These are phyloP conservation scores for Desmodesmus armatus DNA, from an alignment of 139 green algal genomes.

Conservation along the genomic window DNA sequence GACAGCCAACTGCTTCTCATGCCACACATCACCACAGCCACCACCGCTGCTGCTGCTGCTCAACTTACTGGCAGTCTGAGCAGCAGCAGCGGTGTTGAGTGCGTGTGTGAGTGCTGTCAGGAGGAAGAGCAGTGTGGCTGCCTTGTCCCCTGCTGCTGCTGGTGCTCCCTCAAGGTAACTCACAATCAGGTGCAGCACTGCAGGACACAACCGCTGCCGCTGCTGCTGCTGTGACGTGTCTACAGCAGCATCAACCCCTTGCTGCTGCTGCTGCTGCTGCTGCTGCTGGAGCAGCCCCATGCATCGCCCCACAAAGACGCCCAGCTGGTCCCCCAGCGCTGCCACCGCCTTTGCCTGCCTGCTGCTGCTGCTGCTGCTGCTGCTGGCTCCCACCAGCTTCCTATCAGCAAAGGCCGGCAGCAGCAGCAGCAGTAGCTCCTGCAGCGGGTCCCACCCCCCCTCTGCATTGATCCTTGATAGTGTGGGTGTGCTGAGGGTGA, in stretches of 20 bases:
- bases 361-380: constrained; percentile 7
- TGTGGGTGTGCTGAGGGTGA: not conserved
- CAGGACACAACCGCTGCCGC: too few relatives aligned
- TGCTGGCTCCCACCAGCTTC: not conserved
- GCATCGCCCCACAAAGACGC: not conserved
- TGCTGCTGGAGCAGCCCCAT: not conserved
- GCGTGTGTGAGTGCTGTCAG: too few relatives aligned
- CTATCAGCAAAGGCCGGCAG: constrained; percentile 8
- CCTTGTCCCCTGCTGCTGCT: too few relatives aligned
- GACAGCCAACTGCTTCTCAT: not conserved
- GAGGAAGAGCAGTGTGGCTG: too few relatives aligned
- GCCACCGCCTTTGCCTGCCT: constrained; percentile 16
- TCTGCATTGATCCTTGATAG: not conserved
- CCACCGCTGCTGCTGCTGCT: too few relatives aligned
- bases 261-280: constrained; percentile 30
- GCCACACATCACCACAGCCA: not conserved
- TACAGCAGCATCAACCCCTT: not conserved
- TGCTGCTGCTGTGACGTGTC: not conserved
- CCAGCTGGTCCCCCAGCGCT: constrained; percentile 18
- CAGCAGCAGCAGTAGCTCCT: constrained; percentile 30
- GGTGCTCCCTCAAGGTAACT: too few relatives aligned
- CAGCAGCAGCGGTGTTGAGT: too few relatives aligned
- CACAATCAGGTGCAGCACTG: not conserved
- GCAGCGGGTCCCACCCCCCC: constrained; percentile 9
- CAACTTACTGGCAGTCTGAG: too few relatives aligned